Conservation (phyloP, 2,329 filamentous ascomycete species). For the Ophiostoma ulmi region DNA sequence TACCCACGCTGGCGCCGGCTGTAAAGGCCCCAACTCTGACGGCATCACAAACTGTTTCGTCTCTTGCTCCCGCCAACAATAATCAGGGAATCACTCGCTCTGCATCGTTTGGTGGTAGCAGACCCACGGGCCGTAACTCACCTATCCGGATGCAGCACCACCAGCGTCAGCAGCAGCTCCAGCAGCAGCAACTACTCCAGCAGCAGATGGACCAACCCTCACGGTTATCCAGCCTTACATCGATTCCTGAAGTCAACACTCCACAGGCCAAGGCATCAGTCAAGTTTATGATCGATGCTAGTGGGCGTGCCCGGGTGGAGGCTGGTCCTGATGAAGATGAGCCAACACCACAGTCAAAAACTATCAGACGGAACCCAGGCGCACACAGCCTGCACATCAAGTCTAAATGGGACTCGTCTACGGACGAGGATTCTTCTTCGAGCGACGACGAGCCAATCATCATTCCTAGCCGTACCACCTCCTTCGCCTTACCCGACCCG, state of each 20-base stretch:
- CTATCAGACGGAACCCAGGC: conserved; percentile 25
- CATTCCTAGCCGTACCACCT: conserved; percentile 56
- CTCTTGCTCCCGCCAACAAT: conserved; percentile 10
- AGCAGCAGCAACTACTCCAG: conserved; percentile 21
- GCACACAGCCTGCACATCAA: conserved; percentile 29
- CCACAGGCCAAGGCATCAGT: conserved; percentile 51
- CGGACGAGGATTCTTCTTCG: conserved; percentile 49
- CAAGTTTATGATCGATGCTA: conserved; percentile 59
- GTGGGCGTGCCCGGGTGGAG: conserved; percentile 54
- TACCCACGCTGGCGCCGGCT: conserved; percentile 48
- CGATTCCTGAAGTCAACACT: conserved; percentile 49
- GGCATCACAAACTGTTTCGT: conserved; percentile 9
- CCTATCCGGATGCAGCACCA: conserved; percentile 48
- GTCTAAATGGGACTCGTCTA: conserved; percentile 43
- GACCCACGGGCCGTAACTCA: conserved; percentile 46
- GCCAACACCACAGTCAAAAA: conserved; percentile 22
- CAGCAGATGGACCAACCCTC: conserved; percentile 37
- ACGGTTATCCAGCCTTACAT: conserved; percentile 48
- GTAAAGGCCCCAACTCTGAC: conserved; percentile 32
- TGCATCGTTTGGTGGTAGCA: conserved; percentile 33
- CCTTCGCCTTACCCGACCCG: conserved; percentile 54
- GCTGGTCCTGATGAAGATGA: conserved; percentile 42
- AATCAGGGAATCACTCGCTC: conserved; percentile 37
- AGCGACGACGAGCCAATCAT: conserved; percentile 61
- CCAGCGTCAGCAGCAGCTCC: conserved; percentile 21